Base-by-base conservation (phyloP, 495 filamentous ascomycete genomes). In the Immersiella caudata region DNA sequence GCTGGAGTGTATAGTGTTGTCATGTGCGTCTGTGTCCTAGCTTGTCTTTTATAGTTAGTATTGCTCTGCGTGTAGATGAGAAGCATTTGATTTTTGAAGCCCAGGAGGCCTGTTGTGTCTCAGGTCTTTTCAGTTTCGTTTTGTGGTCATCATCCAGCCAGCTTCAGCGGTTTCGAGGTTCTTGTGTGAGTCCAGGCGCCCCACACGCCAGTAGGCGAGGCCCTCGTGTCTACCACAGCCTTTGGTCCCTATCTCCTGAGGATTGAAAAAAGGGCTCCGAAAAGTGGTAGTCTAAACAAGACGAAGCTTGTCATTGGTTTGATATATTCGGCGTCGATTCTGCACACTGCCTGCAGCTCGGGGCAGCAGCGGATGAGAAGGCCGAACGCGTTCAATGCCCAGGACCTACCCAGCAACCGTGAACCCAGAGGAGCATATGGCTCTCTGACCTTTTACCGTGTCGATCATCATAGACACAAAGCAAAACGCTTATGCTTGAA, bases 381-480 rank as follows among this genome's bases (percentile, higher is more conserved):
- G 64, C 36, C 25, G 62, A 76, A 74, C 75, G 74, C 75, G 76
- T 73, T 64, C 65, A 58, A 68, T 62, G 62, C 70, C 26, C 14
- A 22, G 24, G 59, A n/a, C 40, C 25, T 22, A 25, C 49, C n/a
- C 25, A 29, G 62, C 60, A 51, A 29, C 57, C 78, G 74, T 73
- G 71, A 70, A 71, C 78, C 76, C 75, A 74, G 76, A 73, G 70
- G 72, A 71, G 71, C 69, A 20, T 26, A 52, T 56, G 64, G 65
- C 78, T 80, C 81, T 88, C 84, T 69, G 83, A 84, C 85, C 86
- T 88, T 88, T 88, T 88, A 88, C 86, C 86, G 84, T 70, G 36
- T 74, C 71, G 75, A 67, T 85, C 86, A 88, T 88, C 86, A 87
- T 76, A 56, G 83, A 83, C 83, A 74, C 66, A 4, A 36, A 56